Evolutionary conservation across 1,284 basidiomycete genomes (phyloP), one percentile per base, ranked within the genome.

Genomic region (Coniferiporia weirii): DNA sequence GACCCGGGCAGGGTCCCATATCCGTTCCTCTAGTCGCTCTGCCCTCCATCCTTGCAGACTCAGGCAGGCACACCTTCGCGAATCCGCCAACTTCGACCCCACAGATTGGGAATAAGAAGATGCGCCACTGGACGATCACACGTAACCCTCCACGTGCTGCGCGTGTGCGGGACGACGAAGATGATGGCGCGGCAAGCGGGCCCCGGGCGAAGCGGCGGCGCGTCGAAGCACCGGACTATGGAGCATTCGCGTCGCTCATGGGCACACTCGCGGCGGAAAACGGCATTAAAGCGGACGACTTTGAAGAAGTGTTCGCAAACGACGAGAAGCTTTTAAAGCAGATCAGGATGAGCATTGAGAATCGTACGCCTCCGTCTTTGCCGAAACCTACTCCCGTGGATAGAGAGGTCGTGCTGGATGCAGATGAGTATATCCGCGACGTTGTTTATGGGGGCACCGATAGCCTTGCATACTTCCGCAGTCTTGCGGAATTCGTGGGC

Each of bases 381-480:
- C 15, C 52, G 43, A 43, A 51, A 54, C 52, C 50, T 35, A 59
- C 52, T 20, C 44, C 43, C 22, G 62, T 63, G 20, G 52, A 61
- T 50, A 17, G 61, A 64, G 12, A 64, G 69, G 13, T 68, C 70
- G 4, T 84, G 83, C 64, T 89, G 79, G 79, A 77, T 70, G 85
- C 80, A 1, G 83, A 87, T 69, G 77, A 75, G 27, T 88, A 86
- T 66, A 57, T 91, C 15, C 71, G 78, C 34, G 85, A 89, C 66
- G 68, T 89, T 7, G 87, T 90, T 0, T 91, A 90, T 65, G 89
- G 89, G 0, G 87, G 89, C 40, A 73, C 80, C 0, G 85, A 87
- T 60, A 89, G 88, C 1, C 71, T 83, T 27, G 87, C 88, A 5
- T 90, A 90, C 68, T 77, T 85, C 52, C 75, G 84, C 60, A 91